Evolutionary conservation across 2,329 filamentous ascomycete genomes (phyloP).

Genomic region (Cytospora mali): DNA sequence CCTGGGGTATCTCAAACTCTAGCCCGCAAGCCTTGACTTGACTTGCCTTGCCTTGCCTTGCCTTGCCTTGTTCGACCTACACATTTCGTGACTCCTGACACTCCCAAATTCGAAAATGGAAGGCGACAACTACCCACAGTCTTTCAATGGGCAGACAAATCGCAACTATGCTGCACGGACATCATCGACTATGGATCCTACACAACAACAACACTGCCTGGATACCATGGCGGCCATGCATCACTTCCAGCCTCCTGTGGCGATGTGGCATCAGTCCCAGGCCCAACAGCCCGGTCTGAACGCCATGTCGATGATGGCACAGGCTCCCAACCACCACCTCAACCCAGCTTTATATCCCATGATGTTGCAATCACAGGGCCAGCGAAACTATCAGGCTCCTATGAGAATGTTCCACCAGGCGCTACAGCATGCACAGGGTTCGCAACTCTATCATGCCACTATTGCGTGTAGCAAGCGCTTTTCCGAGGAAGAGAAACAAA

Average conservation of each 20-base stretch:
- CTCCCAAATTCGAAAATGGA: conserved; percentile 16
- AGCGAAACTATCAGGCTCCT: conserved; percentile 23
- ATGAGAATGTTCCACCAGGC: conserved; percentile 25
- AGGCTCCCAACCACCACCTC: conserved; percentile 17
- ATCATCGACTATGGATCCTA: conserved; percentile 14
- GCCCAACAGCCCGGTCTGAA: conserved; percentile 12
- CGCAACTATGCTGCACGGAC: conserved; percentile 18
- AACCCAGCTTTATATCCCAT: conserved; percentile 18
- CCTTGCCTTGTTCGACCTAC: not conserved
- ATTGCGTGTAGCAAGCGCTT: conserved; percentile 29
- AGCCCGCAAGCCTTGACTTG: not conserved
- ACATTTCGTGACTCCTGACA: not conserved
- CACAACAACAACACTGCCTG: conserved; percentile 18
- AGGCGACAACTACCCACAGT: conserved; percentile 23
- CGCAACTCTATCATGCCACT: conserved; percentile 25
- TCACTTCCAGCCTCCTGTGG: conserved; percentile 20
- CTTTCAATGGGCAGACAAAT: conserved; percentile 20
- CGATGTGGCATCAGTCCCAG: conserved; percentile 25
- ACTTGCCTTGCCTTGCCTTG: not conserved
- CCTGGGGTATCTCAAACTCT: not conserved
- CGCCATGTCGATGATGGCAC: conserved; percentile 27
- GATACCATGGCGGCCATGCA: conserved; percentile 25
- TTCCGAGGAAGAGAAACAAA: conserved; percentile 28
- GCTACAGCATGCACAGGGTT: conserved; percentile 21
- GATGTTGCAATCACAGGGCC: conserved; percentile 26